These are phyloP conservation scores for Phytophthora crassamura DNA, from an alignment of 352 stramenopile species.

Conservation along the genomic window DNA sequence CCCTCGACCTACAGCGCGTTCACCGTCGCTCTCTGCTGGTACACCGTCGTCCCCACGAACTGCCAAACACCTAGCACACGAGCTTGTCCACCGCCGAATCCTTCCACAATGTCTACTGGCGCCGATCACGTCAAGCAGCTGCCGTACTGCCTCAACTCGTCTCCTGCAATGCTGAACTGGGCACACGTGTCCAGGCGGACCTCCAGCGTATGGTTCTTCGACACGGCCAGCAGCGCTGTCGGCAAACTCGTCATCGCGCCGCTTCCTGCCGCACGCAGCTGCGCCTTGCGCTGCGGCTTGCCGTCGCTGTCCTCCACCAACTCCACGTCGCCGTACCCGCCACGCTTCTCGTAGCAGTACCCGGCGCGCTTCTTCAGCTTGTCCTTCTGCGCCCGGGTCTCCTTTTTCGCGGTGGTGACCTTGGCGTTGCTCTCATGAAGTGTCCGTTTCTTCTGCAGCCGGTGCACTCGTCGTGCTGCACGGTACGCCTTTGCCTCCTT, in stretches of 20 bases:
- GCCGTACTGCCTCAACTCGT: constrained; percentile 4
- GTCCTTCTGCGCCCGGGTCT: too few relatives aligned
- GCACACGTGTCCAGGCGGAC: constrained; percentile 9
- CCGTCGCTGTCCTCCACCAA: not conserved
- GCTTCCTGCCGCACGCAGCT: not conserved
- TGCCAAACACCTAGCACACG: constrained; percentile 10
- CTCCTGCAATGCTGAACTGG: not conserved
- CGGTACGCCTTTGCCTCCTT: constrained; percentile 1
- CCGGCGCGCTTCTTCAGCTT: not conserved
- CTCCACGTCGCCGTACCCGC: constrained; percentile 13
- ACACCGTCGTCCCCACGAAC: not conserved
- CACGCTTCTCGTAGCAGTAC: constrained; percentile 11
- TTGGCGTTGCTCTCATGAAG: too few relatives aligned
- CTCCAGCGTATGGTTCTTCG: not conserved
- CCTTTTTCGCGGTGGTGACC: too few relatives aligned
- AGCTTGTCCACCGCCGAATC: constrained; percentile 7
- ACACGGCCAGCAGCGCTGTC: not conserved
- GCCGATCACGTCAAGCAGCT: not conserved
- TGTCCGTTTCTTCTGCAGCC: constrained; percentile 3
- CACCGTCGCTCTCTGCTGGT: not conserved
- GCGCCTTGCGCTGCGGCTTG: not conserved
- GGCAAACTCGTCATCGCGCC: not conserved
- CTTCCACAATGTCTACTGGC: constrained; percentile 14
- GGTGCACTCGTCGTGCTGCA: not conserved
- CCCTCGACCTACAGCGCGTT: constrained; percentile 10